phyloP scores from a whole-genome alignment of 345 rosid genomes.

The Dipteronia sinensis region DNA sequence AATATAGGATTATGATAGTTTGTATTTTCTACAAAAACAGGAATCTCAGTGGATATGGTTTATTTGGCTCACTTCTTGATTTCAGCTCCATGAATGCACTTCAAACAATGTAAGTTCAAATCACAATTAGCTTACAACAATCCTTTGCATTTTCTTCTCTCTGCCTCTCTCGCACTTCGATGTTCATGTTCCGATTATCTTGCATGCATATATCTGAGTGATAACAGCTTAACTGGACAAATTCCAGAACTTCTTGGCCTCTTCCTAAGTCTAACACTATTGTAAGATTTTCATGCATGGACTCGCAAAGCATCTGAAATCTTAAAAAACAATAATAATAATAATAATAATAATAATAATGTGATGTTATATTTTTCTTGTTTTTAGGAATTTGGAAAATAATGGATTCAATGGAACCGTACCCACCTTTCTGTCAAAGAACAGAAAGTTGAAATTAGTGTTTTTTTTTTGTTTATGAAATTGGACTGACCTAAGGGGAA shows the following conservation, averaged over 20 bases:
- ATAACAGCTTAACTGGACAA: conserved; percentile 24
- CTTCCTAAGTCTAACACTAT: conserved; percentile 8
- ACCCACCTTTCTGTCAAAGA: conserved; percentile 20
- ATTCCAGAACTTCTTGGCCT: conserved; percentile 33
- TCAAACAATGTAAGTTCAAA: conserved; percentile 22
- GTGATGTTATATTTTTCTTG: too few species aligned
- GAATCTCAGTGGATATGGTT: conserved; percentile 19
- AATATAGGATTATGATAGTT: neutral
- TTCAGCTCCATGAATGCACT: conserved; percentile 30
- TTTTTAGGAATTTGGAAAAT: conserved; percentile 26
- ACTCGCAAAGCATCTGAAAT: too few species aligned
- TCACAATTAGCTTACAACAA: neutral
- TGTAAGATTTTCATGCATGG: too few species aligned
- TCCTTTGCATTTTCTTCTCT: neutral
- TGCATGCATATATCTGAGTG: conserved; percentile 23
- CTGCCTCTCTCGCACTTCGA: too few species aligned
- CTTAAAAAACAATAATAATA: too few species aligned
- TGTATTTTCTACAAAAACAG: neutral
- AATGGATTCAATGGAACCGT: conserved; percentile 26
- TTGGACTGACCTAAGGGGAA: too few species aligned
- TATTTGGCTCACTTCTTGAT: conserved; percentile 26
- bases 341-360: too few species aligned
- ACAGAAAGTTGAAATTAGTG: conserved; percentile 26
- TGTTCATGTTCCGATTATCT: too few species aligned
- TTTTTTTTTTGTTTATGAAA: too few species aligned